phyloP scores from a whole-genome alignment of 495 filamentous ascomycete species.

The Trichodelitschia bisporula region DNA sequence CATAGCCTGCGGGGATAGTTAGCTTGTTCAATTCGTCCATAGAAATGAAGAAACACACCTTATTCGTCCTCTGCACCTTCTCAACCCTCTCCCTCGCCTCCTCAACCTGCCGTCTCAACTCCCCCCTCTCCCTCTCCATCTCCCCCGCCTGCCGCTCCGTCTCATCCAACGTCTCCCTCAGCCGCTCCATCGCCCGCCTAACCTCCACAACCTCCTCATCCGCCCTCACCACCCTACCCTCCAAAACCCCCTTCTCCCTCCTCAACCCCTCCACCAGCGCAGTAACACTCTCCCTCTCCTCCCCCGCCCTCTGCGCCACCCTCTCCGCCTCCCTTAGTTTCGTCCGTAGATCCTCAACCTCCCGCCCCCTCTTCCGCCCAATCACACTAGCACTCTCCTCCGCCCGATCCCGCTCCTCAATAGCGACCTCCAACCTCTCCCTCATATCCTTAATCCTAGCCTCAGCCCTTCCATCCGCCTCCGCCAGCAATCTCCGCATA shows the following conservation, averaged over 20 bases:
- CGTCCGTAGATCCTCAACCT: conserved; percentile 64
- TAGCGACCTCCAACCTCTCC: conserved; percentile 61
- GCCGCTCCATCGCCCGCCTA: conserved; percentile 47
- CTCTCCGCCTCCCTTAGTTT: conserved; percentile 62
- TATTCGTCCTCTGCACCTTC: conserved; percentile 50
- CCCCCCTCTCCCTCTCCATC: conserved; percentile 54
- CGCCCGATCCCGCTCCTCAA: conserved; percentile 77
- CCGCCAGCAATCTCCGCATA: conserved; percentile 70
- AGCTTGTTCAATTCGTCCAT: conserved; percentile 1
- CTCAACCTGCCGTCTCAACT: conserved; percentile 50
- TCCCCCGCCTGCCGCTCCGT: conserved; percentile 66
- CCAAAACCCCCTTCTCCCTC: conserved; percentile 45
- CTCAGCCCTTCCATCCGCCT: conserved; percentile 66
- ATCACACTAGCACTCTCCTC: conserved; percentile 71
- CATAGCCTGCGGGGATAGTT: conserved; percentile 15
- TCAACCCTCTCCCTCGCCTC: conserved; percentile 53
- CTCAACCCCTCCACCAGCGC: conserved; percentile 49
- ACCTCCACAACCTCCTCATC: conserved; percentile 48
- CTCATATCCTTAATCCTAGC: conserved; percentile 66
- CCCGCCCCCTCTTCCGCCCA: conserved; percentile 48
- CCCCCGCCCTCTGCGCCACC: conserved; percentile 36
- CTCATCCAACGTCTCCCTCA: conserved; percentile 61
- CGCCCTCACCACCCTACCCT: conserved; percentile 39
- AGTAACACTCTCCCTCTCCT: conserved; percentile 47
- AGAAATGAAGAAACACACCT: conserved; percentile 13